Conservation (phyloP, 192 early-diverging fungal genomes). For the Coemansia sp. region DNA sequence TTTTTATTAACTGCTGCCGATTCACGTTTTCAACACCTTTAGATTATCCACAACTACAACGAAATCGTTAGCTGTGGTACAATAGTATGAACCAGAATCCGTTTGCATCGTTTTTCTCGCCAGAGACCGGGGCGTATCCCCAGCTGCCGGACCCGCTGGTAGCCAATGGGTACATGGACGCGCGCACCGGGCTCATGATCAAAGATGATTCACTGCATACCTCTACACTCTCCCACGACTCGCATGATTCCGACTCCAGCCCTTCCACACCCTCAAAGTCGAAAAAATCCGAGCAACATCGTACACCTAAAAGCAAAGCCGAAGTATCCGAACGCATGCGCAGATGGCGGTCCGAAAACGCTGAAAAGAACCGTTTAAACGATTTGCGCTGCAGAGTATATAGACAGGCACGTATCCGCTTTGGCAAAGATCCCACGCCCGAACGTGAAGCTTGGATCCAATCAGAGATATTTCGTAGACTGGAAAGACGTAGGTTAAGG, state of each 20-base stretch:
- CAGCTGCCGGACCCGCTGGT: constrained; percentile 40
- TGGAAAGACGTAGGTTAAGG: constrained; percentile 48
- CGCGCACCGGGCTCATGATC: constrained; percentile 18
- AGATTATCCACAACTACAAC: background rate
- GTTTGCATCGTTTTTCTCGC: constrained; percentile 44
- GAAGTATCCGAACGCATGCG: constrained; percentile 58
- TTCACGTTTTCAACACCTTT: background rate
- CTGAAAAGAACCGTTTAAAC: constrained; percentile 62
- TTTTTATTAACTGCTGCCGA: no score
- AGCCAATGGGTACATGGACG: constrained; percentile 34
- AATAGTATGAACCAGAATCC: constrained; percentile 48
- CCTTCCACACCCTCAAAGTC: constrained; percentile 46
- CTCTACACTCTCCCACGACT: constrained; percentile 47
- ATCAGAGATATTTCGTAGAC: constrained; percentile 60
- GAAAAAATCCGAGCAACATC: constrained; percentile 31
- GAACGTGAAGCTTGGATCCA: constrained; percentile 67
- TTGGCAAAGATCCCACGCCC: constrained; percentile 60
- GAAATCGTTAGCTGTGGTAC: background rate
- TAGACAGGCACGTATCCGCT: constrained; percentile 61
- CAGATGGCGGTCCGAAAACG: constrained; percentile 54
- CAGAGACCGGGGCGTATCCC: constrained; percentile 36
- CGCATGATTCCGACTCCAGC: constrained; percentile 45
- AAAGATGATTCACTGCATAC: constrained; percentile 46
- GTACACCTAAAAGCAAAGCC: constrained; percentile 53
- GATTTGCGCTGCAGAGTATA: constrained; percentile 75